Evolutionary conservation across 176 grass and related monocot genomes (phyloP).

Genomic region (Triticum turgidum): DNA sequence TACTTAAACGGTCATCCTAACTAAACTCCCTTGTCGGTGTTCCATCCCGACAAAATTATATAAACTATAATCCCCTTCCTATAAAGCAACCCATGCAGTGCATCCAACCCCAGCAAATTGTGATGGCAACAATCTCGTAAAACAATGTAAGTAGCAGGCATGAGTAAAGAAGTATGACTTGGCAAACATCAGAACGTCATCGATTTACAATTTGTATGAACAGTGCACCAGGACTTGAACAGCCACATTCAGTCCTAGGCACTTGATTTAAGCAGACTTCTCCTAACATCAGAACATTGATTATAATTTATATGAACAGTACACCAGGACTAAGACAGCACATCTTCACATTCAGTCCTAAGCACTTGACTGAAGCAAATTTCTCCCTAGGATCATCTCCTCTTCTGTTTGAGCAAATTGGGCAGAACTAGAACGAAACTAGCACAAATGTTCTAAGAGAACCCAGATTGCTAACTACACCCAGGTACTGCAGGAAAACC

Average conservation of each 20-base stretch:
- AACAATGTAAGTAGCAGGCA: not conserved
- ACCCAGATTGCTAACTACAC: not conserved
- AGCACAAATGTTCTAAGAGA: not conserved
- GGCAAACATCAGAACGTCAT: not conserved
- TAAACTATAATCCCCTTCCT: not conserved
- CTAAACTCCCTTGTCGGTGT: not conserved
- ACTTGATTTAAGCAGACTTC: not conserved
- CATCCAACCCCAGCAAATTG: not conserved
- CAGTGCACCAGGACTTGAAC: not conserved
- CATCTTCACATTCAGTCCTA: not conserved
- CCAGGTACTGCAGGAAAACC: too few relatives aligned
- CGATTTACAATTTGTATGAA: not conserved
- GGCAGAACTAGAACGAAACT: not conserved
- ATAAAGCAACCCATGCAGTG: not conserved
- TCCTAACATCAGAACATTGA: not conserved
- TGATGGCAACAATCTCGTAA: not conserved
- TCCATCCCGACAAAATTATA: not conserved
- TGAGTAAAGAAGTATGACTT: not conserved
- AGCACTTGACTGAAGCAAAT: not conserved
- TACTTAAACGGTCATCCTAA: not conserved
- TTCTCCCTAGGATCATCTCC: not conserved
- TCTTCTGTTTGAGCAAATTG: constrained; percentile 1
- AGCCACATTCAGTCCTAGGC: not conserved
- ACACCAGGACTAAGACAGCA: not conserved
- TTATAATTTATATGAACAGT: not conserved